Evolutionary conservation across 164 flowering plant species (phyloP).

Genomic region (Piper longum): DNA sequence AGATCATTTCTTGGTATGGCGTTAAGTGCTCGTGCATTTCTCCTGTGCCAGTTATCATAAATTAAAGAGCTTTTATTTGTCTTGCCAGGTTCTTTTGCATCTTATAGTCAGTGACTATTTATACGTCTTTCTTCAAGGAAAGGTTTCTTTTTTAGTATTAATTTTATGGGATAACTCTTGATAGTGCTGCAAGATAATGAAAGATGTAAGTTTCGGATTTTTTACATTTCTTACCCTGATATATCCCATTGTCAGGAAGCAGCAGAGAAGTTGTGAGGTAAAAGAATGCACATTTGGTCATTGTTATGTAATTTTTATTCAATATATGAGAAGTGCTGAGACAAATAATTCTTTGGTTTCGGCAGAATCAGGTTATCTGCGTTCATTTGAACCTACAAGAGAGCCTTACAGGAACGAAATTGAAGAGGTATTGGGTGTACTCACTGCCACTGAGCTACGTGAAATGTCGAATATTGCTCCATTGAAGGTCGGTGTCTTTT

Average conservation of each 20-base stretch:
- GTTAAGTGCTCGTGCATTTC: not conserved
- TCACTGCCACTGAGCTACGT: slow-evolving; percentile 52
- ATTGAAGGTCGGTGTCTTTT: slow-evolving; percentile 36
- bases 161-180: not conserved
- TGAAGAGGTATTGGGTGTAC: slow-evolving; percentile 38
- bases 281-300: not conserved
- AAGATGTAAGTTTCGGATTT: slow-evolving; percentile 49
- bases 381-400: slow-evolving; percentile 15
- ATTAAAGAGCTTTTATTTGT: not conserved
- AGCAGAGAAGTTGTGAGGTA: slow-evolving; percentile 45
- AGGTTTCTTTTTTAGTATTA: slow-evolving; percentile 25
- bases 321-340: not conserved
- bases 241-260: slow-evolving; percentile 48
- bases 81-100: slow-evolving; percentile 40
- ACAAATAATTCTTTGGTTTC: slow-evolving; percentile 1
- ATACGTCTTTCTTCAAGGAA: slow-evolving; percentile 72
- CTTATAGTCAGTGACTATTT: slow-evolving; percentile 76
- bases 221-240: slow-evolving; percentile 57
- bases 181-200: not conserved
- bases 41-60: not conserved
- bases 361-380: slow-evolving; percentile 46
- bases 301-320: not conserved
- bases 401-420: slow-evolving; percentile 22
- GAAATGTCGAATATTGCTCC: slow-evolving; percentile 22
- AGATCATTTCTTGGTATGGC: slow-evolving; percentile 44